phyloP scores from a whole-genome alignment of 2,329 filamentous ascomycete species.

The Trichoderma harzianum region DNA sequence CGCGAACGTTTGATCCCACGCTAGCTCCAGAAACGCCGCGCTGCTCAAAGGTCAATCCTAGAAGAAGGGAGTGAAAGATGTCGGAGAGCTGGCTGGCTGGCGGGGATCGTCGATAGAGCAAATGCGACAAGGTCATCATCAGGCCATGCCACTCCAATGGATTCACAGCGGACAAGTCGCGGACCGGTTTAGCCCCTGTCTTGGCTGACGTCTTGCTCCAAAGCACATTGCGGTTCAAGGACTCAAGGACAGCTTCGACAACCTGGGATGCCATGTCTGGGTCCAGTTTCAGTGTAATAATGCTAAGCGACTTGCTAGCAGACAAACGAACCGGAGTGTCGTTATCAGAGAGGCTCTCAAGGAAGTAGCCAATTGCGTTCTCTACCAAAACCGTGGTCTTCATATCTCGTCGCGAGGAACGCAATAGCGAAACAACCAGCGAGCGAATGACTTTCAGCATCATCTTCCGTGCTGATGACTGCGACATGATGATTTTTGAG shows the following conservation, averaged over 20 bases:
- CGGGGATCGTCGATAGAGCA: constrained; percentile 80
- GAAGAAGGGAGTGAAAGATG: constrained; percentile 72
- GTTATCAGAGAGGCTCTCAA: constrained; percentile 76
- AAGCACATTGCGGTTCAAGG: constrained; percentile 56
- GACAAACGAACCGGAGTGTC: constrained; percentile 89
- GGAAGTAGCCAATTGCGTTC: constrained; percentile 74
- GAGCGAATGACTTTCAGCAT: constrained; percentile 82
- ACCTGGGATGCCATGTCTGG: constrained; percentile 80
- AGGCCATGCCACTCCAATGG: constrained; percentile 88
- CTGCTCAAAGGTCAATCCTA: constrained; percentile 85
- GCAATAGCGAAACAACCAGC: constrained; percentile 63
- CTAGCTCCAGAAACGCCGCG: constrained; percentile 80
- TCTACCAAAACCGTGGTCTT: constrained; percentile 61
- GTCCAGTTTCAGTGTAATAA: constrained; percentile 78
- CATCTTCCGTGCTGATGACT: constrained; percentile 76
- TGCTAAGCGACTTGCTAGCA: constrained; percentile 87
- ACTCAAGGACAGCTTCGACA: constrained; percentile 80
- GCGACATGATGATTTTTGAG: constrained; percentile 58
- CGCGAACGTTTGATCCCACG: constrained; percentile 83
- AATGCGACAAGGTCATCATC: constrained; percentile 80
- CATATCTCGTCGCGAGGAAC: constrained; percentile 43
- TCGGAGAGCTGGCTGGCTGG: constrained; percentile 66
- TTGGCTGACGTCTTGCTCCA: constrained; percentile 42
- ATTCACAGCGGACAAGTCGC: constrained; percentile 72
- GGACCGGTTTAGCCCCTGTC: constrained; percentile 34